A percentile compares a stretch with the other conserved stretches of the same genome.
Conservation (phyloP, 2,329 filamentous ascomycete genomes). For the Pezicula carpinea region DNA sequence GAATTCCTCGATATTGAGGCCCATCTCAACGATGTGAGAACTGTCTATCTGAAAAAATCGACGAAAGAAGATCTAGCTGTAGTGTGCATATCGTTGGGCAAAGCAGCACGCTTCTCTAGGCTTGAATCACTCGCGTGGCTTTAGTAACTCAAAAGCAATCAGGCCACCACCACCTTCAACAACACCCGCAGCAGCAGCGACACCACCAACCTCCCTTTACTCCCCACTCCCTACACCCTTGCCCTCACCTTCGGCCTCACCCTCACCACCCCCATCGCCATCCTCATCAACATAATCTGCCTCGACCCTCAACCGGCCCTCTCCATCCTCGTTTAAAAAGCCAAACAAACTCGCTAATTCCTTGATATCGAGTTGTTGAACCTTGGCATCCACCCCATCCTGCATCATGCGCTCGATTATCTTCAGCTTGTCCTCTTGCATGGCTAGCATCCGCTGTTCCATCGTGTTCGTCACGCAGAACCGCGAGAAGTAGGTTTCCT, state of each 20-base stretch:
- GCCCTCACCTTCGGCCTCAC: neutral
- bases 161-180: neutral
- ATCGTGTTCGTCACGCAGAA: slow-evolving; percentile 52
- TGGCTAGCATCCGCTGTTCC: slow-evolving; percentile 48
- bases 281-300: slow-evolving; percentile 21
- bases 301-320: slow-evolving; percentile 26
- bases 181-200: no score
- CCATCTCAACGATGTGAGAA: no score
- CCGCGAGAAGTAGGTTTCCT: slow-evolving; percentile 53
- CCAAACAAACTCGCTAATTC: slow-evolving; percentile 44
- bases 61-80: no score
- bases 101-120: no score
- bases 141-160: no score
- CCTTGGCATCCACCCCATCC: slow-evolving; percentile 12
- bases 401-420: slow-evolving; percentile 33
- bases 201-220: neutral
- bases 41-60: no score
- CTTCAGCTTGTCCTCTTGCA: slow-evolving; percentile 53
- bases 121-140: no score
- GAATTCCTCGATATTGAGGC: no score
- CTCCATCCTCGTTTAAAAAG: slow-evolving; percentile 30
- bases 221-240: neutral
- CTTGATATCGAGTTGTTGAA: slow-evolving; percentile 19
- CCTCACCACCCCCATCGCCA: slow-evolving; percentile 1
- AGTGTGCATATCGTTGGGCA: no score